Base-by-base conservation (phyloP, 208 protist species). In the Leishmania mexicana region DNA sequence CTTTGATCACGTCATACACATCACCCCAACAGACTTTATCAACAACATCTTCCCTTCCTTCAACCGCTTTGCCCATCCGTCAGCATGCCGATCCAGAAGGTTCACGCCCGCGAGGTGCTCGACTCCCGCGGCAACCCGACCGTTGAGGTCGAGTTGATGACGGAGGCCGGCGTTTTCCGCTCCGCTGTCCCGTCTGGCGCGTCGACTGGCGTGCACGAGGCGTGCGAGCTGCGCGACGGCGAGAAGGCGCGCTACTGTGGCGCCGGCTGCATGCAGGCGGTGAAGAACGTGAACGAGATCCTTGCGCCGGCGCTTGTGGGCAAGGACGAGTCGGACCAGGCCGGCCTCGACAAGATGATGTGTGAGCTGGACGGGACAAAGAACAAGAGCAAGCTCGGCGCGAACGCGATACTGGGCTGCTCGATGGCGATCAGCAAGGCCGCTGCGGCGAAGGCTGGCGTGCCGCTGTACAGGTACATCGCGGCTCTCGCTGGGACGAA, bases 121-220 rank as follows among this genome's bases (percentile, higher is more conserved):
- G 94, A 98, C 89, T 98, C 95, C 60, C 92, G 95, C 57, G 95
- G 95, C 35, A 98, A 97, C 90, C 95, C 95, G 74, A 97, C 95
- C 58, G 93, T 97, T 17, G 93, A 99, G 89, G 99, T 99, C 40
- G 99, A 99, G 75, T 78, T 99, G 71, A 98, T 90, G 49, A 99
- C 99, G 64, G 96, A 93, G 31, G 75, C 93, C 31, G 98, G 98
- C 71, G 76, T 98, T 28, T 99, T 99, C 94, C 96, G 98, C 83
- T 97, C 97, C 24, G 98, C 97, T 42, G 99, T 99, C 28, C 99
- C 99, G 47, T 99, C 96, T 28, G 99, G 99, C 81, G 99, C 99
- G 8, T 99, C 99, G 35, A 99, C 99, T 51, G 99, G 99, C 83
- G 92, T 98, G 47, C 95, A 99, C 85, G 99, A 99, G 91, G 99